Evolutionary conservation across 2,329 filamentous ascomycete genomes (phyloP), one percentile per base, ranked within the genome.

Genomic region (Apiospora malaysiana): DNA sequence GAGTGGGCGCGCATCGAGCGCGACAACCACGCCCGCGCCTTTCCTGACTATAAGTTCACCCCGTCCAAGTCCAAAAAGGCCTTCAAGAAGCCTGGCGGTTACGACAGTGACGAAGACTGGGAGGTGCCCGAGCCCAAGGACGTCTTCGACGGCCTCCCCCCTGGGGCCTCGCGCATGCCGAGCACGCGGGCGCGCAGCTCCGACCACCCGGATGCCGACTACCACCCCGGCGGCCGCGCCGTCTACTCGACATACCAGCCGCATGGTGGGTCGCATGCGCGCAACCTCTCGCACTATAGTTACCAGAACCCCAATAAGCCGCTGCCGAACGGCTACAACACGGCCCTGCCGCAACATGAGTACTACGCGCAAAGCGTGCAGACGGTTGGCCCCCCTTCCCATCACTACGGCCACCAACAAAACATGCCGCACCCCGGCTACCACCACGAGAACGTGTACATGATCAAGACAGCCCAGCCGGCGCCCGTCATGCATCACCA

Each of bases 1-100:
- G 85, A 90, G 21, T 91, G 93, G 84, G 94, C 96, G 27, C 90
- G 89, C 76, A 86, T 93, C 25, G 96, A 98, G 82, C 89, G 94
- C 63, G 87, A 91, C 75, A 97, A 97, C 81, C 95, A 98, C 80
- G 89, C 92, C 70, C 87, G 89, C 69, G 94, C 95, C 2, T 94
- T 97, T 75, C 96, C 96, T 0, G 90, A 90, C 56, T 99, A 98
- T 86, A 98, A 97, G 82, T 99, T 98, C 83, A 92, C 93, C 2
- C 95, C 95, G 1, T 91, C 92, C 76, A 97, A 96, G 82, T 83
- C 86, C 40, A 82, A 83, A 65, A 85, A 85, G 73, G 75, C 73
- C 74, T 4, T 45, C 42, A 83, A 82, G 73, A 59, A 73, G 21
- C 68, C 27, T 9, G 45, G 23, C 27, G 73, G 75, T 9, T 75